Conservation (phyloP, 140 eudicot species). For the Artemisia princeps region DNA sequence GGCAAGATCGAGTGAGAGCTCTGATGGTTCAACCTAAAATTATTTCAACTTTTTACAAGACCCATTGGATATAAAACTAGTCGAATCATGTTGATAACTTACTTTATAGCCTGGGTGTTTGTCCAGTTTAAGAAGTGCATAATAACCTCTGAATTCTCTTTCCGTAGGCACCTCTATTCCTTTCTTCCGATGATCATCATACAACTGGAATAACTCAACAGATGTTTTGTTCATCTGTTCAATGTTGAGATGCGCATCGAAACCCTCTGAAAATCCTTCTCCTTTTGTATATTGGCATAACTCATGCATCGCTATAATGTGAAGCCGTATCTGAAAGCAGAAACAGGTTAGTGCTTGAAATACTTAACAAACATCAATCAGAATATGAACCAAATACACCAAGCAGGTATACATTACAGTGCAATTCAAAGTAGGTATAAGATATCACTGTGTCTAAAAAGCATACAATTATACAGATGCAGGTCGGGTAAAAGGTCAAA, state of each 20-base stretch:
- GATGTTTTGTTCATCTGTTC: conserved; percentile 99
- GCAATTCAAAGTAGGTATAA: no score
- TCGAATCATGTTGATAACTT: conserved; percentile 31
- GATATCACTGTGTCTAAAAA: no score
- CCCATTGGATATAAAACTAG: neutral
- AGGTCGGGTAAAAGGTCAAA: neutral
- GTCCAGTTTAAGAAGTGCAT: conserved; percentile 92
- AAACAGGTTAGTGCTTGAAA: conserved; percentile 10
- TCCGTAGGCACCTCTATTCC: conserved; percentile 79
- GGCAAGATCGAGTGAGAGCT: conserved; percentile 95
- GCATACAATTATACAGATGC: neutral
- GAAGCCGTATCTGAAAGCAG: conserved; percentile 82
- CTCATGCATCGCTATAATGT: conserved; percentile 91
- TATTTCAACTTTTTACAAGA: conserved; percentile 21
- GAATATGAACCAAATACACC: conserved; percentile 10
- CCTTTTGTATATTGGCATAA: conserved; percentile 87
- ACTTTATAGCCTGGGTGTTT: conserved; percentile 98
- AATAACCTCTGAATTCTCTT: conserved; percentile 94
- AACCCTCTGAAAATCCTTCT: conserved; percentile 98
- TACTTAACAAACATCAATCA: conserved; percentile 12
- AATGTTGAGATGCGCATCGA: conserved; percentile 96
- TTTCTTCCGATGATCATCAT: conserved; percentile 89
- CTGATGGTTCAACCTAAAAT: conserved; percentile 94
- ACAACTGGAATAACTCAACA: conserved; percentile 87
- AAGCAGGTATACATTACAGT: neutral